Conservation (phyloP, 805 yeast species). For the Lachancea quebecensis region DNA sequence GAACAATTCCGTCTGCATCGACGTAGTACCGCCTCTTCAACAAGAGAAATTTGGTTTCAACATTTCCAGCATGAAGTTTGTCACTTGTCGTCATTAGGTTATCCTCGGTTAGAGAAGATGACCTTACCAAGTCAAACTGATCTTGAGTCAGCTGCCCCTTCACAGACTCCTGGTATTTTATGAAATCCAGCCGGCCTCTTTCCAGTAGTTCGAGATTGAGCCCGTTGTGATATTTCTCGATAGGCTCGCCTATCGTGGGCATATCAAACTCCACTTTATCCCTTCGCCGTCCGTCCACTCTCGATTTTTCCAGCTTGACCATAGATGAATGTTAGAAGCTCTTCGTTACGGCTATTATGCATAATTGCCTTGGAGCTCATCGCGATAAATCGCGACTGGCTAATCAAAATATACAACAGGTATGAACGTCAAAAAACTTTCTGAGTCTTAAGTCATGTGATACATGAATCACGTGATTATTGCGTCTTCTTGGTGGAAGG, state of each 20-base stretch:
- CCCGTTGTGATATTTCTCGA: not conserved
- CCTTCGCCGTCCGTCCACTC: constrained; percentile 1
- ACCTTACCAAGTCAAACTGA: constrained; percentile 21
- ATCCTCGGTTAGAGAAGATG: constrained; percentile 16
- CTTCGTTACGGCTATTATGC: not conserved
- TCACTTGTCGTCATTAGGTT: constrained; percentile 17
- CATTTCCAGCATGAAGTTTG: constrained; percentile 14
- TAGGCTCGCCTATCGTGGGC: constrained; percentile 2
- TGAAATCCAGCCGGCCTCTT: constrained; percentile 20
- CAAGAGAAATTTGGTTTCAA: constrained; percentile 16
- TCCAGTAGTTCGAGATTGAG: constrained; percentile 14
- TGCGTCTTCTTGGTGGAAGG: not conserved
- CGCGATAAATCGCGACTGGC: not conserved
- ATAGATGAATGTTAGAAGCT: not conserved
- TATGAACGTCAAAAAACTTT: not conserved
- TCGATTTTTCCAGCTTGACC: constrained; percentile 14
- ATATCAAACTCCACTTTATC: constrained; percentile 13
- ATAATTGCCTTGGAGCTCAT: not conserved
- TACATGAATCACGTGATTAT: not conserved
- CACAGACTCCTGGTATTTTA: constrained; percentile 16
- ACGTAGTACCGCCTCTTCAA: constrained; percentile 22
- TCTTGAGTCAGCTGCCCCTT: constrained; percentile 25
- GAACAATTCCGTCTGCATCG: constrained; percentile 16
- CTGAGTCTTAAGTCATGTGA: not conserved
- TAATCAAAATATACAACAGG: not conserved